Conservation (phyloP, 2,329 filamentous ascomycete species). For the Fusarium pilosicola region DNA sequence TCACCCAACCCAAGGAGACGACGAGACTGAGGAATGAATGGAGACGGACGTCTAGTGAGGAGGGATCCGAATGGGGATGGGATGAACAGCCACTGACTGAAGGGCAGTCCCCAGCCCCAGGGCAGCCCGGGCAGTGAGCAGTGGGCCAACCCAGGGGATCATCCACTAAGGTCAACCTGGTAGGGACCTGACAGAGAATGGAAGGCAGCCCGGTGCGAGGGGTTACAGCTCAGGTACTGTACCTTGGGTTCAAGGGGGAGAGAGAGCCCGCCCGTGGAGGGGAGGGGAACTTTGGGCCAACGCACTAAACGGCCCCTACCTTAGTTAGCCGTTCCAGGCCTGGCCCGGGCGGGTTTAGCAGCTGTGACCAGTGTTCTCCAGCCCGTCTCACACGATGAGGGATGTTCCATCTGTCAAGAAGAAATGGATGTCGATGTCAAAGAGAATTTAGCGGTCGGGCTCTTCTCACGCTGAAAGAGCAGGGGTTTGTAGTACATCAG, state of each 20-base stretch:
- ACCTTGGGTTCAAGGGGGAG: slow-evolving; percentile 12
- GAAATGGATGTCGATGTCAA: neutral
- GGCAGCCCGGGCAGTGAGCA: neutral
- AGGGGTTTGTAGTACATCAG: slow-evolving; percentile 21
- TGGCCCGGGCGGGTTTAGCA: slow-evolving; percentile 20
- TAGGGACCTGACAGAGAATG: neutral
- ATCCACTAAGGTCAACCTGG: slow-evolving; percentile 28
- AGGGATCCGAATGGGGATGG: slow-evolving; percentile 40
- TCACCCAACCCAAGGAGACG: slow-evolving; percentile 29
- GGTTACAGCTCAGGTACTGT: slow-evolving; percentile 21
- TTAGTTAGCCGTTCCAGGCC: slow-evolving; percentile 35
- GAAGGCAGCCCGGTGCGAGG: slow-evolving; percentile 13
- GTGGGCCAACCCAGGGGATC: slow-evolving; percentile 21
- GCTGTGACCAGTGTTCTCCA: neutral
- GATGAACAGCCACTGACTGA: slow-evolving; percentile 37
- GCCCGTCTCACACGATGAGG: slow-evolving; percentile 8
- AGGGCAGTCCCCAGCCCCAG: slow-evolving; percentile 17
- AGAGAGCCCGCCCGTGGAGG: neutral
- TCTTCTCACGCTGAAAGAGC: neutral
- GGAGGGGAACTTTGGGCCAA: slow-evolving; percentile 4
- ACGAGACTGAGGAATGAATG: slow-evolving; percentile 36
- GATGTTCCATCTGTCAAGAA: slow-evolving; percentile 10
- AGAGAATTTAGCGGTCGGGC: slow-evolving; percentile 3
- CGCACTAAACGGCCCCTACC: slow-evolving; percentile 36
- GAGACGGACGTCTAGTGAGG: slow-evolving; percentile 18